Base-by-base conservation (phyloP, 148 eudicot species). In the Silene conica region DNA sequence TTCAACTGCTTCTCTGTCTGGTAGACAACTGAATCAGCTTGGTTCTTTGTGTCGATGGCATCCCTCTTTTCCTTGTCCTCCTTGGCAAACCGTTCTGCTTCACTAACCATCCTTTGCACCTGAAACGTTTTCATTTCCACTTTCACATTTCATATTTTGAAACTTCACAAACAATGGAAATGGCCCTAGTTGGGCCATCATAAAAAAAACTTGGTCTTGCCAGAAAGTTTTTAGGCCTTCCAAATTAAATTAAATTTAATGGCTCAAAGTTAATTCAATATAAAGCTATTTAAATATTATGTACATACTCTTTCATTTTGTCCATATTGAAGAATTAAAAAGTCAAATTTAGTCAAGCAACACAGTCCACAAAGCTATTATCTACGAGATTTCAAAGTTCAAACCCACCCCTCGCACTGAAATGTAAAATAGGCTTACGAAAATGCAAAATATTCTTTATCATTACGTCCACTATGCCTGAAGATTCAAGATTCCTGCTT, bases 11-110 rank as follows among this genome's bases (percentile, higher is more conserved):
- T 93, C 76, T 93, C 98, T 0, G 98, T 93, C 72, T 93, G 96
- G 85, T 93, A 93, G 19, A 93, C 88, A 52, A 93, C 91, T 0
- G 97, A 93, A 73, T 93, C 98, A 0, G 97, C 98, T 77, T 93
- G 98, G 83, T 93, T 93, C 83, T 93, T 93, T 19, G 98, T 90
- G 82, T 93, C 98, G 22, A 93, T 89, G 10, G 96, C 97, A 8
- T 93, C 98, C 72, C 98, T 91, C 87, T 89, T 91, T 82, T 93
- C 98, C 79, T 91, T 93, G 86, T 93, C 98, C 76, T 93, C 98
- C 79, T 87, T 83, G 38, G 97, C 80, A 75, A 84, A 93, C 81
- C 43, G 86, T 74, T 89, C 98, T 5, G 98, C 96, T 82, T 91
- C 98, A 16, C 74, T 77, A 55, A 93, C 98, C 98, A 93, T 90